Evolutionary conservation across 2,329 filamentous ascomycete genomes (phyloP), one percentile per base, ranked within the genome.

Genomic region (Delphinella strobiligena): DNA sequence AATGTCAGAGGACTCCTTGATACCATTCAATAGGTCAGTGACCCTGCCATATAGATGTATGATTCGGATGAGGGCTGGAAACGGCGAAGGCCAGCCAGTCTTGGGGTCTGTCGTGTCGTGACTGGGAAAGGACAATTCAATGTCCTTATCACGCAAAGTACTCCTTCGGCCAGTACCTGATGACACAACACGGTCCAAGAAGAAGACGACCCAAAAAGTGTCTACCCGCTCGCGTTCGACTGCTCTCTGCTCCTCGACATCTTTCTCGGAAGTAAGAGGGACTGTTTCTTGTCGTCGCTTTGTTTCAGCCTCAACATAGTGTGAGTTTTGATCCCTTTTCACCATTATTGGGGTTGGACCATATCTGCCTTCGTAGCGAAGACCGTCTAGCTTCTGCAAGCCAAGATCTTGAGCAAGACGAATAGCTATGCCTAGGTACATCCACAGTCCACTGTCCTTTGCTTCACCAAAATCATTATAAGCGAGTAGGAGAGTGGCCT

Each of bases 401-500:
- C 87, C 86, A 8, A 93, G 61, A 52, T 87, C 81, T 44, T 84
- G 74, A 0, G 80, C 80, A 76, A 87, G 82, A 4, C 86, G 78
- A 44, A 93, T 93, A 0, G 86, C 80, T 37, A 89, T 79, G 0
- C 86, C 87, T 1, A 93, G 68, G 54, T 93, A 93, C 85, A 93
- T 93, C 86, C 87, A 94, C 5, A 94, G 61, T 0, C 85, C 84
- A 55, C 85, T 93, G 53, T 93, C 87, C 50, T 88, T 83, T 48
- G 85, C 84, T 9, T 83, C 82, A 1, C 86, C 87, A 49, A 94
- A 93, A 32, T 88, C 81, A 49, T 93, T 85, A 53, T 93, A 93
- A 0, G 85, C 86, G 61, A 94, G 74, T 19, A 94, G 63, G 9
- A 93, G 61, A 36, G 81, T 87, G 1, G 86, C 84, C 51, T 93